A percentile compares a stretch with the other conserved stretches of the same genome.
phyloP scores from a whole-genome alignment of 495 filamentous ascomycete genomes.

The Bryoglossum gracile region DNA sequence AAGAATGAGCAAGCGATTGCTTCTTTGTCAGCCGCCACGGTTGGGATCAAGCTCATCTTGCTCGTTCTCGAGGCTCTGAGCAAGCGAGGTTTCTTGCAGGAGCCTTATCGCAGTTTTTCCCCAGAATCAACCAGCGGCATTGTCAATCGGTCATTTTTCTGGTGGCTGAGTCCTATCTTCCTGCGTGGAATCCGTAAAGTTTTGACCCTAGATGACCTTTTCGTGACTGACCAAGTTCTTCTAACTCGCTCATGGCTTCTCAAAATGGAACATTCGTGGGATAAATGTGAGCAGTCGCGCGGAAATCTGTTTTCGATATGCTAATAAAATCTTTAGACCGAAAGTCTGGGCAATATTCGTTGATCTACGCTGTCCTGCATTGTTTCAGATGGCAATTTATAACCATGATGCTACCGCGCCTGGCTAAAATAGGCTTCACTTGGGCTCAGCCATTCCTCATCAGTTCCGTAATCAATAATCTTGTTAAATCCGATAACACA shows the following conservation, averaged over 20 bases:
- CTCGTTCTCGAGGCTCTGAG: slow-evolving; percentile 43
- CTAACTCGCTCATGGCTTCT: too few species aligned
- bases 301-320: too few species aligned
- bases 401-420: slow-evolving; percentile 28
- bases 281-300: too few species aligned
- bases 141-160: slow-evolving; percentile 31
- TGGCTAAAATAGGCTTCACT: slow-evolving; percentile 46
- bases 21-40: slow-evolving; percentile 18
- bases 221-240: slow-evolving; percentile 15
- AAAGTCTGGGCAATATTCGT: too few species aligned
- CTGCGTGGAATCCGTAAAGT: slow-evolving; percentile 25
- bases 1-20: slow-evolving; percentile 2
- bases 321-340: too few species aligned
- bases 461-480: slow-evolving; percentile 27
- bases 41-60: slow-evolving; percentile 29
- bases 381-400: slow-evolving; percentile 18
- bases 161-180: slow-evolving; percentile 37
- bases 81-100: slow-evolving; percentile 43
- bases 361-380: too few species aligned
- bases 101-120: slow-evolving; percentile 30
- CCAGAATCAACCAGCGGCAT: slow-evolving; percentile 31
- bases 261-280: too few species aligned
- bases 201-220: slow-evolving; percentile 29
- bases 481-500: slow-evolving; percentile 35
- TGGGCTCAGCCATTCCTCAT: slow-evolving; percentile 58